phyloP scores from a whole-genome alignment of 179 eudicot species.

The Heliamphora pulchella region DNA sequence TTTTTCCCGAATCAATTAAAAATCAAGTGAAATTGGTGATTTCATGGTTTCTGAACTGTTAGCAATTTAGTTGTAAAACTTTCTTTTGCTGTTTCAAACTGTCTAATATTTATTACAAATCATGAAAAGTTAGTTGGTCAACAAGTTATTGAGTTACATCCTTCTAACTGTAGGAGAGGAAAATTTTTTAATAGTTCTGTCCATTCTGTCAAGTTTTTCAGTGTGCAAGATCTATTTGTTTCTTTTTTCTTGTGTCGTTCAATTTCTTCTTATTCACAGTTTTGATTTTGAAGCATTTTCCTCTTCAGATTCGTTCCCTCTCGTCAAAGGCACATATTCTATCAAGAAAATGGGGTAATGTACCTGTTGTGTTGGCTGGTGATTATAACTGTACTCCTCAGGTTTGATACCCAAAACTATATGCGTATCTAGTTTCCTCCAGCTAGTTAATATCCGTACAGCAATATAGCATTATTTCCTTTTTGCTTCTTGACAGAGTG shows the following conservation, averaged over 20 bases:
- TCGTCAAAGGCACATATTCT: constrained; percentile 26
- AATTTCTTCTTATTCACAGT: background rate
- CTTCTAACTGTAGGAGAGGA: background rate
- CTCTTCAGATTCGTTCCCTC: constrained; percentile 29
- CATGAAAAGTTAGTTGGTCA: background rate
- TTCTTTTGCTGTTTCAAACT: background rate
- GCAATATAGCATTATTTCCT: background rate
- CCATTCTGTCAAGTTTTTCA: background rate
- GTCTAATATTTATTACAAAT: background rate
- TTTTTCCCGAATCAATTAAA: background rate
- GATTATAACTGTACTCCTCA: constrained; percentile 35
- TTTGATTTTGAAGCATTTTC: background rate
- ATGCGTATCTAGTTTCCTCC: background rate
- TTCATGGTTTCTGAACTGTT: background rate
- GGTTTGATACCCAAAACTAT: constrained; percentile 19
- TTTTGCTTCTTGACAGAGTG: constrained; percentile 24
- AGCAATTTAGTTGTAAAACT: background rate
- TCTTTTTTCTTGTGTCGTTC: background rate
- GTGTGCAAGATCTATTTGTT: background rate
- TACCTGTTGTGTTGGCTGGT: constrained; percentile 32
- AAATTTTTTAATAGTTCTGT: background rate
- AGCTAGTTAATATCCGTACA: background rate
- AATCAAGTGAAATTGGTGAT: background rate
- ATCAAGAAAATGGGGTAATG: constrained; percentile 28
- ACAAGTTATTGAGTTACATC: background rate